phyloP scores from a whole-genome alignment of 306 rosid species.

The Castanea mollissima region DNA sequence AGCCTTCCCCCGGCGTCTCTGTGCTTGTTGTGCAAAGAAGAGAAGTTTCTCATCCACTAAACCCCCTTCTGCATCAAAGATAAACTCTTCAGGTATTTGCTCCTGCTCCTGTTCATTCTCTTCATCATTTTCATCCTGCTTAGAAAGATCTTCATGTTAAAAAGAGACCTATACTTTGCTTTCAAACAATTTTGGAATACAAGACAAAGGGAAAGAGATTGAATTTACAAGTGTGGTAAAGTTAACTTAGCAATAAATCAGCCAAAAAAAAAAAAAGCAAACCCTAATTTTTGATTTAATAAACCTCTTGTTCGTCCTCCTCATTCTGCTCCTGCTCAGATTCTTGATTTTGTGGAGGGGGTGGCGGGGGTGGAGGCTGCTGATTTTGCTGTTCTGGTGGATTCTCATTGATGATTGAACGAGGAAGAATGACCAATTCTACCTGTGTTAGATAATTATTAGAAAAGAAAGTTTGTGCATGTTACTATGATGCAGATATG shows the following conservation, averaged over 20 bases:
- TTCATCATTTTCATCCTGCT: constrained; percentile 78
- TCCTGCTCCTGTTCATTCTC: constrained; percentile 84
- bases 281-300: constrained; percentile 17
- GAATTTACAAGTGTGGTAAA: background rate
- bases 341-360: constrained; percentile 95
- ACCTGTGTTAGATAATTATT: constrained; percentile 57
- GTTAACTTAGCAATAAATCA: background rate
- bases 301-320: constrained; percentile 82
- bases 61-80: constrained; percentile 97
- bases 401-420: constrained; percentile 67
- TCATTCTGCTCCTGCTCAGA: constrained; percentile 79
- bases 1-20: constrained; percentile 86
- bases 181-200: constrained; percentile 5
- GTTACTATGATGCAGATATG: constrained; percentile 1
- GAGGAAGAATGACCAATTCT: constrained; percentile 91
- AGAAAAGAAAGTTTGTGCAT: constrained; percentile 17
- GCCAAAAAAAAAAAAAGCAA: background rate
- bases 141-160: constrained; percentile 18
- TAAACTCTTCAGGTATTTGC: constrained; percentile 87
- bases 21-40: constrained; percentile 97
- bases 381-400: constrained; percentile 96
- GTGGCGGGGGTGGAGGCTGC: constrained; percentile 95
- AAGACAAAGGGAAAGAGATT: background rate
- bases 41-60: constrained; percentile 97
- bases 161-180: constrained; percentile 19